Evolutionary conservation across 2,329 filamentous ascomycete species (phyloP), one percentile per base, ranked within the genome.

Genomic region (Sporothrix euskadiensis): DNA sequence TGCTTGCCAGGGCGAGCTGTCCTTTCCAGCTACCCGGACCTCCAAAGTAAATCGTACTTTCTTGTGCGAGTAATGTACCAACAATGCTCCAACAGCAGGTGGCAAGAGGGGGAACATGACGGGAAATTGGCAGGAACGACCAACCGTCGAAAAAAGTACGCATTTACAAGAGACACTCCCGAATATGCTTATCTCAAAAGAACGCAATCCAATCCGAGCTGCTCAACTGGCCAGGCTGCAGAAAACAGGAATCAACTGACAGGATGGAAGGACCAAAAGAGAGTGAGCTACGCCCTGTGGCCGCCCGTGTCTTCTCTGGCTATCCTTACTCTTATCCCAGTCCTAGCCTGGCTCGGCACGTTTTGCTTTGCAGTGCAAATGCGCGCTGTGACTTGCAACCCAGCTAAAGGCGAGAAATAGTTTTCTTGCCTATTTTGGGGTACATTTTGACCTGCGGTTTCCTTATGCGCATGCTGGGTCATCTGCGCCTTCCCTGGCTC

Each of bases 371-470:
- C 52, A 71, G 54, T 47, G 69, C 30, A 57, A 26, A 41, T 12
- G 14, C 22, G 22, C 39, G 14, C 9, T 30, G 32, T 52, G n/a
- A 35, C 32, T 8, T 41, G 35, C 26, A 52, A 30, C 32, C 22
- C 44, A 52, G 16, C 47, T 35, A 41, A 32, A 69, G 66, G 30
- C 68, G 22, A 30, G 66, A 54, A 70, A 70, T 57, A 57, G 68
- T 61, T 71, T 71, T 71, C 56, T 22, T 35, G 32, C 22, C 52
- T 32, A 6, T 35, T 70, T 56, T 26, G 41, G 39, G 8, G 35
- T 9, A 22, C 30, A 39, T 6, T 5, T 7, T 56, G 59, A 16
- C 56, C 41, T 47, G 57, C 19, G 16, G 71, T 32, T 72, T 57
- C 59, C 47, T 32, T n/a, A 41, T 56, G 35, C 6, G 39, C 39